Base-by-base conservation (phyloP, 305 asterid genomes). In the Petunia hybrid region DNA sequence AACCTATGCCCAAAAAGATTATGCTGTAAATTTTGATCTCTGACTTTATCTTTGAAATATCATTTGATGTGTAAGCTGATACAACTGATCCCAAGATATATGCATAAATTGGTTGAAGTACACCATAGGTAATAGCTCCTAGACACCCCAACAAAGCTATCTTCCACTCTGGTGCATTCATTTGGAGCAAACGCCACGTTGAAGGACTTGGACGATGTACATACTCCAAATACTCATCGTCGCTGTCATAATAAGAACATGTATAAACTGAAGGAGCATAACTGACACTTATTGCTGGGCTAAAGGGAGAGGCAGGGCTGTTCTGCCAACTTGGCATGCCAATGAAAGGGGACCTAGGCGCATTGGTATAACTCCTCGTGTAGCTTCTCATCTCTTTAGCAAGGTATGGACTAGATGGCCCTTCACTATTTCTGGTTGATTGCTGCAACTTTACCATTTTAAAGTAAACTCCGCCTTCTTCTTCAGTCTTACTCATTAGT, bases 151-250 rank as follows among this genome's bases (percentile, higher is more conserved):
- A 81, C 56, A 90, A 12, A 2, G 89, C 91, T 64, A 89, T 84
- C 77, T 81, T 90, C 96, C 94, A 91, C 81, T 91, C 96, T 0
- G 92, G 92, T 9, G 80, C 83, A 66, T 88, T 91, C 94, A 91
- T 90, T 67, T 77, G 77, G 13, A 91, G 77, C 45, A 91, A 74
- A 56, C 83, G 87, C 90, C 88, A 85, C 0, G 51, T 83, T 14
- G 94, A 91, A n/a, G 86, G 81, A 36, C 43, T 74, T 6, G 63
- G 84, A 55, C 62, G 57, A 45, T 84, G 5, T 9, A 80, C 59
- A 14, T 7, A 56, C 14, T 86, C 75, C 0, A 41, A 36, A 10
- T 88, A 61, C 46, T 85, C 88, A 31, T 85, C 80, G 2, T 87
- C 90, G 10, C 87, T 83, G 2, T 77, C 86, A 45, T 79, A 76